Evolutionary conservation across 2,329 filamentous ascomycete genomes (phyloP).

Genomic region (Talaromyces amestolkiae): DNA sequence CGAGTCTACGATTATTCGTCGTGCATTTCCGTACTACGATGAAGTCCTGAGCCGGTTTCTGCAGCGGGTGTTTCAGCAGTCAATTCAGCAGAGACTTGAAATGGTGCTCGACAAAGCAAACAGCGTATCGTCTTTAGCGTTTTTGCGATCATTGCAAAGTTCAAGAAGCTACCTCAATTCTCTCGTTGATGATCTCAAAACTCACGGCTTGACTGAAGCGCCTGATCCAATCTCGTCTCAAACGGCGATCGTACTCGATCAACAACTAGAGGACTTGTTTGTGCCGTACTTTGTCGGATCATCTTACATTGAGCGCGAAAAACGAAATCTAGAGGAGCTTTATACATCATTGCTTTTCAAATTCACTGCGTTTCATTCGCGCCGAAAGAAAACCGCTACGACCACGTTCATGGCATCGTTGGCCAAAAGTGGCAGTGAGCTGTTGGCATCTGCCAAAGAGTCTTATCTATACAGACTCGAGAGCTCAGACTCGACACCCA

Average conservation of each 20-base stretch:
- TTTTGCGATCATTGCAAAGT: slow-evolving; percentile 84
- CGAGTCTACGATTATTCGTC: slow-evolving; percentile 93
- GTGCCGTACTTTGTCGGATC: slow-evolving; percentile 65
- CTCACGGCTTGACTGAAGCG: slow-evolving; percentile 91
- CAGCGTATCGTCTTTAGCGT: slow-evolving; percentile 86
- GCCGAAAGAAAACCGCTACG: slow-evolving; percentile 79
- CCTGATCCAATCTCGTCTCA: slow-evolving; percentile 86
- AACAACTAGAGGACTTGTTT: slow-evolving; percentile 65
- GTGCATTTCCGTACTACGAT: slow-evolving; percentile 94
- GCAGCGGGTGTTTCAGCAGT: slow-evolving; percentile 95
- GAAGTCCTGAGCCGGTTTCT: slow-evolving; percentile 90
- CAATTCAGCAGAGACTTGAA: slow-evolving; percentile 91
- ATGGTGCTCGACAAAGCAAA: slow-evolving; percentile 94
- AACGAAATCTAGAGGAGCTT: slow-evolving; percentile 69
- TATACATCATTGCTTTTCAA: slow-evolving; percentile 94
- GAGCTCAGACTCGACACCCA: slow-evolving; percentile 80
- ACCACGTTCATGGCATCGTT: slow-evolving; percentile 84
- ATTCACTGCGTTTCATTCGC: slow-evolving; percentile 84
- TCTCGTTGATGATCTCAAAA: slow-evolving; percentile 87
- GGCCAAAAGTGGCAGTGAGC: slow-evolving; percentile 83
- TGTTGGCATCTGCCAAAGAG: slow-evolving; percentile 83
- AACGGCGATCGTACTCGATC: slow-evolving; percentile 68
- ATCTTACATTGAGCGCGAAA: slow-evolving; percentile 65
- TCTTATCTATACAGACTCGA: slow-evolving; percentile 87
- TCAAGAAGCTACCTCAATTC: slow-evolving; percentile 84